These are phyloP conservation scores for Globisporangium solare DNA, from an alignment of 352 stramenopile genomes.

Conservation along the genomic window DNA sequence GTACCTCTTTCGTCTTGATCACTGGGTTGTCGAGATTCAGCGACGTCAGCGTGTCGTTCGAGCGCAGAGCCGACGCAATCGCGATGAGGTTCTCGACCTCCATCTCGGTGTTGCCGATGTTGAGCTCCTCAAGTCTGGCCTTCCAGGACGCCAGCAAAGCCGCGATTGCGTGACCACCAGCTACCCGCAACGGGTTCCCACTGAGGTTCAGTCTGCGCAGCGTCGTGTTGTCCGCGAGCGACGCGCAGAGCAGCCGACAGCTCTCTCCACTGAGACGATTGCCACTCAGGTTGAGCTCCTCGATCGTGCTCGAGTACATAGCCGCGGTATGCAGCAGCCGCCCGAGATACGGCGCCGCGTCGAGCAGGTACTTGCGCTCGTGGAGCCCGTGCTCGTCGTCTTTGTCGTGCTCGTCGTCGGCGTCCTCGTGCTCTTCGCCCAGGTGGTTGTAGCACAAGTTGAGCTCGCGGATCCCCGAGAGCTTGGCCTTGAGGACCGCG, in stretches of 20 bases:
- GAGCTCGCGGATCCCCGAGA: conserved; percentile 34
- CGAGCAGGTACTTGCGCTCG: conserved; percentile 41
- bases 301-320: conserved; percentile 46
- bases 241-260: conserved; percentile 45
- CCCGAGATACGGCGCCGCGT: conserved; percentile 37
- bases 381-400: conserved; percentile 18
- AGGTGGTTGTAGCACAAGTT: conserved; percentile 57
- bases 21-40: conserved; percentile 67
- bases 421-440: conserved; percentile 23
- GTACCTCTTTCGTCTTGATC: conserved; percentile 43
- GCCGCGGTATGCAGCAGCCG: conserved; percentile 41
- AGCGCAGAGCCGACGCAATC: conserved; percentile 46
- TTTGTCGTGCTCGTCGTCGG: conserved; percentile 15
- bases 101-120: conserved; percentile 52
- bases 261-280: conserved; percentile 61
- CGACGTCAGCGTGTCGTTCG: conserved; percentile 29
- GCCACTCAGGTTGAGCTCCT: conserved; percentile 48
- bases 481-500: conserved; percentile 43
- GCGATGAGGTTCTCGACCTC: conserved; percentile 62
- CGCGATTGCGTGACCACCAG: conserved; percentile 48
- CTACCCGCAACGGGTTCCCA: conserved; percentile 44
- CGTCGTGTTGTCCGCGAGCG: conserved; percentile 31
- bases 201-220: conserved; percentile 42
- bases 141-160: conserved; percentile 28
- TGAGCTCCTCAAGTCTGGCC: conserved; percentile 39